These are phyloP conservation scores for Solanum hybrid DNA, from an alignment of 305 asterid genomes.

Conservation along the genomic window DNA sequence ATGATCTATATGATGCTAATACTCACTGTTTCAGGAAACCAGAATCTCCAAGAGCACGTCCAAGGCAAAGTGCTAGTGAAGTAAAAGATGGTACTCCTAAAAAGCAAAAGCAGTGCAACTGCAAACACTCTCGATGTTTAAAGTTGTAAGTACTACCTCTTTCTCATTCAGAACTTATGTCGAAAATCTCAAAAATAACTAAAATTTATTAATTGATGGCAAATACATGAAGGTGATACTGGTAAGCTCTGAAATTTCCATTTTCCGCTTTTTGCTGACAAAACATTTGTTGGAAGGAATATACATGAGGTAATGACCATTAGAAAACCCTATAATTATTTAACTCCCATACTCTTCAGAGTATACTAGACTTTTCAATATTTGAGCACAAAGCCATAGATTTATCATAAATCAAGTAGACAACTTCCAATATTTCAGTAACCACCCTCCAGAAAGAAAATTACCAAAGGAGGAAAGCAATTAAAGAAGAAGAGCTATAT, in stretches of 20 bases:
- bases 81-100: conserved; percentile 68
- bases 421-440: not conserved
- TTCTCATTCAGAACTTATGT: not conserved
- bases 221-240: not conserved
- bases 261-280: not conserved
- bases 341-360: not conserved
- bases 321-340: not conserved
- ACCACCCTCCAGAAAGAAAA: not conserved
- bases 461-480: not conserved
- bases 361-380: not conserved
- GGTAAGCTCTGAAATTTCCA: not conserved
- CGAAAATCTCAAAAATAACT: not conserved
- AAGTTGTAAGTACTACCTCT: conserved; percentile 45
- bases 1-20: conserved; percentile 1
- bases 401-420: not conserved
- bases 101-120: conserved; percentile 80
- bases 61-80: conserved; percentile 46
- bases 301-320: not conserved
- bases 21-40: conserved; percentile 42
- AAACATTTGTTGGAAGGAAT: not conserved
- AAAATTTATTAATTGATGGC: not conserved
- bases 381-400: not conserved
- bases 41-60: conserved; percentile 55
- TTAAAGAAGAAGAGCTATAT: not conserved
- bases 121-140: conserved; percentile 74